A percentile compares a stretch with the other conserved stretches of the same genome.
These are phyloP conservation scores for Alternaria sp. DNA, from an alignment of 2,329 filamentous ascomycete genomes.

Conservation along the genomic window DNA sequence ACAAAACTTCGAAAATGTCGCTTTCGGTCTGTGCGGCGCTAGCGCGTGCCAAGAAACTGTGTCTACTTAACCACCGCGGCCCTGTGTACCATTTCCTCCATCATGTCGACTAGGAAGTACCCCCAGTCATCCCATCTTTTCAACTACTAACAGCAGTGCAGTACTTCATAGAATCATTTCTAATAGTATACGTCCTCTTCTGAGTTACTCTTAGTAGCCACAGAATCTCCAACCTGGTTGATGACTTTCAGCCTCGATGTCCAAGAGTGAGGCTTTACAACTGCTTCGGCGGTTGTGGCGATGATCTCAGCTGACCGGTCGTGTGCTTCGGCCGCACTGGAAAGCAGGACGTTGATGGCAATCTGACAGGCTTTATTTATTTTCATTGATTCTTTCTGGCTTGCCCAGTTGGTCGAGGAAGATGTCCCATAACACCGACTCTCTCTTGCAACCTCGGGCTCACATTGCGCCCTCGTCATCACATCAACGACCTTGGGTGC, in stretches of 20 bases:
- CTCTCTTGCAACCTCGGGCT: too few species aligned
- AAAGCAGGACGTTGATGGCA: slow-evolving; percentile 80
- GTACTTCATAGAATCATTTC: slow-evolving; percentile 63
- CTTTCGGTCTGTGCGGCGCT: not conserved
- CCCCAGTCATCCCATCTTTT: too few species aligned
- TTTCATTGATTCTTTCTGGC: slow-evolving; percentile 45
- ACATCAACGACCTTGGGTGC: not conserved
- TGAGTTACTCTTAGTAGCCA: slow-evolving; percentile 92
- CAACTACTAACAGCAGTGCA: not conserved
- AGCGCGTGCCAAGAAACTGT: too few species aligned
- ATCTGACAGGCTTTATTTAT: slow-evolving; percentile 75
- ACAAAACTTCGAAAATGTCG: not conserved
- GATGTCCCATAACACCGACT: too few species aligned
- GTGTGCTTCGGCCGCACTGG: slow-evolving; percentile 78
- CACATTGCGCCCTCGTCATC: too few species aligned
- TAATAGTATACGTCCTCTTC: slow-evolving; percentile 93
- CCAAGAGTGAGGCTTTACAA: slow-evolving; percentile 81
- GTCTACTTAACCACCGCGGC: too few species aligned
- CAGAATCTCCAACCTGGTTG: slow-evolving; percentile 89
- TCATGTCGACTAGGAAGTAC: too few species aligned
- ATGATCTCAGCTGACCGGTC: slow-evolving; percentile 85
- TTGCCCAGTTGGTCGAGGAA: slow-evolving; percentile 42
- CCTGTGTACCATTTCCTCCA: too few species aligned
- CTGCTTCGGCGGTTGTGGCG: slow-evolving; percentile 85
- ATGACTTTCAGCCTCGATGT: slow-evolving; percentile 84